Percentiles rank a stretch among this genome's conserved stretches.
These are phyloP conservation scores for Hippophae rhamnoides DNA, from an alignment of 306 rosid species.

Conservation along the genomic window DNA sequence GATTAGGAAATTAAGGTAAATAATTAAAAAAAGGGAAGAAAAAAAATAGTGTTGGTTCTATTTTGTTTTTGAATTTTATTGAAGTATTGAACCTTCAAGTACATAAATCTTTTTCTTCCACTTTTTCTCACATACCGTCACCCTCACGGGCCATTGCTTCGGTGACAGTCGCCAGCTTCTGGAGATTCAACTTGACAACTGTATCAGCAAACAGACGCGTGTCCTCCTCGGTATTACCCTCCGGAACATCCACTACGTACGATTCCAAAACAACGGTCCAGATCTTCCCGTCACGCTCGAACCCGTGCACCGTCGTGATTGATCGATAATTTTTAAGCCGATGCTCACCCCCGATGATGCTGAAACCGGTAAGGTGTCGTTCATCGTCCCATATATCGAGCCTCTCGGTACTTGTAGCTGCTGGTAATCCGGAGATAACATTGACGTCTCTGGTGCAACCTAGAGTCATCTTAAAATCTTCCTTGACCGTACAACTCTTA, in stretches of 20 bases:
- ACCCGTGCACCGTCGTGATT: constrained; percentile 70
- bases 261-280: constrained; percentile 77
- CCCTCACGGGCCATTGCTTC: constrained; percentile 6
- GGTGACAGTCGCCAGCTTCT: constrained; percentile 65
- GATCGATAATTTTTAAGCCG: constrained; percentile 69
- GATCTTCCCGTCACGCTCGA: constrained; percentile 27
- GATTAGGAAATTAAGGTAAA: too few relatives aligned
- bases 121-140: too few relatives aligned
- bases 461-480: constrained; percentile 41
- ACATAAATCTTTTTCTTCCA: too few relatives aligned
- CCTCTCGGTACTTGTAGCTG: constrained; percentile 84
- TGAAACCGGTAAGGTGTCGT: constrained; percentile 58
- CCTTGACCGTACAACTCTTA: constrained; percentile 68
- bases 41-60: too few relatives aligned
- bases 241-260: constrained; percentile 69
- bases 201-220: constrained; percentile 88
- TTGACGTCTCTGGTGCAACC: constrained; percentile 82
- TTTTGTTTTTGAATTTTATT: too few relatives aligned
- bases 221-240: constrained; percentile 76
- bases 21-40: too few relatives aligned
- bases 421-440: constrained; percentile 80
- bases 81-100: too few relatives aligned
- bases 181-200: constrained; percentile 79
- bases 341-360: constrained; percentile 85
- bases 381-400: constrained; percentile 82